These are phyloP conservation scores for Clausena lansium DNA, from an alignment of 345 rosid species.

Conservation along the genomic window DNA sequence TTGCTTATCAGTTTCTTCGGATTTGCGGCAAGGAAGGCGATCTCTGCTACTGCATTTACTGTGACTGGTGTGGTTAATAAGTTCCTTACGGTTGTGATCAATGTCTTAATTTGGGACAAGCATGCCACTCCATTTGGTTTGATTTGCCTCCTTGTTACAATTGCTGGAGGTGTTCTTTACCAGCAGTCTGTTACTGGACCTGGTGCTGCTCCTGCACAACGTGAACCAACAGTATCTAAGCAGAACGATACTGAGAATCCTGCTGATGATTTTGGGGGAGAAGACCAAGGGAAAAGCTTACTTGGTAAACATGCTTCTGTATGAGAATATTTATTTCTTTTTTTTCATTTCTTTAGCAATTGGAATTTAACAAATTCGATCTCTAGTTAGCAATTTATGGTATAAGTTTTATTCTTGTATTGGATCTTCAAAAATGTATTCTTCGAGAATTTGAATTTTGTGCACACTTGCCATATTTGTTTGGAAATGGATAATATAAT, in stretches of 20 bases:
- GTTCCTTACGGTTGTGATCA: conserved; percentile 91
- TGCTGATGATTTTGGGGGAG: conserved; percentile 37
- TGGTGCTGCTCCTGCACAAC: conserved; percentile 28
- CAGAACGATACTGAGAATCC: conserved; percentile 29
- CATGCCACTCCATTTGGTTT: conserved; percentile 91
- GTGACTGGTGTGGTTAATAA: conserved; percentile 98
- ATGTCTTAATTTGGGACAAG: conserved; percentile 95
- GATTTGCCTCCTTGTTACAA: conserved; percentile 79
- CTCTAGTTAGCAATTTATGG: conserved; percentile 5
- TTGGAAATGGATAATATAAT: neutral
- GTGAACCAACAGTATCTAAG: conserved; percentile 37
- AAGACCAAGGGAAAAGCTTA: conserved; percentile 38
- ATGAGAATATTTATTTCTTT: conserved; percentile 28
- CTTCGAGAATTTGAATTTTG: conserved; percentile 1
- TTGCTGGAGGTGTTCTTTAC: conserved; percentile 86
- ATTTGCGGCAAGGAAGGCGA: conserved; percentile 85
- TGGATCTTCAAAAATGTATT: neutral
- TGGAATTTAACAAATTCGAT: conserved; percentile 10
- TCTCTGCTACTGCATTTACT: conserved; percentile 94
- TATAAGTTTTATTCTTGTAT: conserved; percentile 1
- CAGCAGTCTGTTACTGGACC: conserved; percentile 85
- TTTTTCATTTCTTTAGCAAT: conserved; percentile 7
- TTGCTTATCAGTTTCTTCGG: conserved; percentile 94
- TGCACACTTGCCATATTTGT: neutral
- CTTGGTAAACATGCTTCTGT: conserved; percentile 44